These are phyloP conservation scores for Rhynchospora breviuscula DNA, from an alignment of 176 grass and related monocot genomes.

Conservation along the genomic window DNA sequence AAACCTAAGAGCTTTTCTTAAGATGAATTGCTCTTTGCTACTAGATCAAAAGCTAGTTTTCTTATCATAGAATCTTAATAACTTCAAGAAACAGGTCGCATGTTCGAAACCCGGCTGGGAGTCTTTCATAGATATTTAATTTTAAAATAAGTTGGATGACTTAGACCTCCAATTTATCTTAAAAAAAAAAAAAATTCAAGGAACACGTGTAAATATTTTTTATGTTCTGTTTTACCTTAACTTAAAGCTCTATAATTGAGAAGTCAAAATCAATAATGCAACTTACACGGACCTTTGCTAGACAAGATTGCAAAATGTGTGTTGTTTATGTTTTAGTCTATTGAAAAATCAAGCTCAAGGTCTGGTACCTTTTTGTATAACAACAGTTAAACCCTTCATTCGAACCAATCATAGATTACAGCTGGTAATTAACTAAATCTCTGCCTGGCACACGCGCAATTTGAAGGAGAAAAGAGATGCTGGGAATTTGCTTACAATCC, in stretches of 20 bases:
- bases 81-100: too few relatives aligned
- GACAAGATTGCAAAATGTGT: not conserved
- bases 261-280: not conserved
- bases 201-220: not conserved
- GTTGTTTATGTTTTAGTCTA: not conserved
- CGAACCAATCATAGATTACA: not conserved
- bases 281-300: not conserved
- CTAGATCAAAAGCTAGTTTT: too few relatives aligned
- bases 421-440: not conserved
- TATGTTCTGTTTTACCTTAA: not conserved
- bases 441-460: not conserved
- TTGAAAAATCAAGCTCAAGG: not conserved
- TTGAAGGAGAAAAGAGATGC: not conserved
- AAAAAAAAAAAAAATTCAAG: not conserved
- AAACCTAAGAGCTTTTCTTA: too few relatives aligned
- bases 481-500: not conserved
- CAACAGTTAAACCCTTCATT: not conserved
- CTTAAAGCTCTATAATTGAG: not conserved
- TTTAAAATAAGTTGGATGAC: too few relatives aligned
- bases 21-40: too few relatives aligned
- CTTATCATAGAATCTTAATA: too few relatives aligned
- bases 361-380: not conserved
- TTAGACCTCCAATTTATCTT: too few relatives aligned
- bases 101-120: too few relatives aligned
- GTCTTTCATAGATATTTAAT: too few relatives aligned